Percentiles rank a stretch among this genome's conserved stretches.
Conservation (phyloP, 176 grass and related monocot species). For the Hordeum vulgare region DNA sequence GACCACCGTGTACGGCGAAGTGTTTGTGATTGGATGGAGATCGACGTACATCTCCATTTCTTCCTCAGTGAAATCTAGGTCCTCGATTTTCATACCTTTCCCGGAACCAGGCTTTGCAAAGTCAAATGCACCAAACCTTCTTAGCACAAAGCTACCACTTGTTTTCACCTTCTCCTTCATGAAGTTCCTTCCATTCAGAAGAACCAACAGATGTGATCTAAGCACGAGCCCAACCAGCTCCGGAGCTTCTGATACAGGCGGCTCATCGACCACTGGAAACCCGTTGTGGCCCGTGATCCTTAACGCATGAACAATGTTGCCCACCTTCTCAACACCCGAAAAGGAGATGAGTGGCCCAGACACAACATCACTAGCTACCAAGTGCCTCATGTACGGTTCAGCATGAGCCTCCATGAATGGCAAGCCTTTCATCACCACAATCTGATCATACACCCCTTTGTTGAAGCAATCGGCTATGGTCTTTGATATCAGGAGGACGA, state of each 20-base stretch:
- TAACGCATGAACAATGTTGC: conserved; percentile 54
- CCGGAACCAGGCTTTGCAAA: conserved; percentile 80
- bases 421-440: conserved; percentile 87
- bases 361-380: conserved; percentile 72
- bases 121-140: conserved; percentile 52
- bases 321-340: conserved; percentile 72
- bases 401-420: conserved; percentile 93
- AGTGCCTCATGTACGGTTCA: conserved; percentile 71
- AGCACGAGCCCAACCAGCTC: conserved; percentile 78
- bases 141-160: conserved; percentile 36
- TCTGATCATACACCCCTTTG: conserved; percentile 86
- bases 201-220: conserved; percentile 72
- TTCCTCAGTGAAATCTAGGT: conserved; percentile 67
- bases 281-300: conserved; percentile 88
- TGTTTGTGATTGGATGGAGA: conserved; percentile 80
- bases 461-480: conserved; percentile 91
- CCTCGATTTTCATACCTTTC: conserved; percentile 77
- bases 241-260: conserved; percentile 61
- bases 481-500: conserved; percentile 90
- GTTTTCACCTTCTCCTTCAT: conserved; percentile 58
- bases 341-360: conserved; percentile 64
- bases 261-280: conserved; percentile 85
- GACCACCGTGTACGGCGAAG: conserved; percentile 80
- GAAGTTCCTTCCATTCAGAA: conserved; percentile 65
- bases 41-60: conserved; percentile 93